Base-by-base conservation (phyloP, 192 early-diverging fungal species). In the Coemansia sp. region DNA sequence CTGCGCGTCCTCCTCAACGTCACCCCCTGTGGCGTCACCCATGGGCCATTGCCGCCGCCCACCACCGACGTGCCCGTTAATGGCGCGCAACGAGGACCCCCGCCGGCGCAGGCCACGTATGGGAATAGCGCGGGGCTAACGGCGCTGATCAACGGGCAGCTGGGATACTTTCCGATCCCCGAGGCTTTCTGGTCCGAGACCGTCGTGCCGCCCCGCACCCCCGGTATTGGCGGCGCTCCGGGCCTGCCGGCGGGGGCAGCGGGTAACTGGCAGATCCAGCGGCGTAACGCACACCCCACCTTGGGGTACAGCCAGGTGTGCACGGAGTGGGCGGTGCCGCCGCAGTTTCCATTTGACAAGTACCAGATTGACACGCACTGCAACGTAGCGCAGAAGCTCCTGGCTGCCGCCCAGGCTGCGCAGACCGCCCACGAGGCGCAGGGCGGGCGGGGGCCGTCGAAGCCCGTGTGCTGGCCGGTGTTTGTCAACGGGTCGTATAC, bases 261-360 rank as follows among this genome's bases (percentile, higher is more conserved):
- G 41, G 66, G 74, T 21, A 67, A 62, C 16, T 74, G 74, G 79
- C 79, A 81, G 67, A 63, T 82, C 34, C 68, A 65, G 54, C 70
- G 74, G 8, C 81, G 89, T 56, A 80, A 68, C 31, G 90, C 92
- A 0, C 87, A 90, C 46, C 93, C 93, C 0, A 85, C 81, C 3
- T 61, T 94, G n/a, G 68, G 86, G 59, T 85, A 86, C 65, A 71
- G 87, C 66, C 71, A 83, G 29, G 69, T 70, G 9, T 75, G 90
- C 78, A 81, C 75, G 9, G 69, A 78, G 19, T 85, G 88, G 63
- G 75, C 84, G 1, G 89, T 94, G 16, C 89, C 90, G 1, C 73
- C 87, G 24, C 88, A 88, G 62, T 92, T 94, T 68, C 90, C 90
- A 4, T 88, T 90, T 41, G 91, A 93, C 79, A 87, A 92, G 70